Conservation (phyloP, 2,329 filamentous ascomycete species). For the Metarhizium humberi region DNA sequence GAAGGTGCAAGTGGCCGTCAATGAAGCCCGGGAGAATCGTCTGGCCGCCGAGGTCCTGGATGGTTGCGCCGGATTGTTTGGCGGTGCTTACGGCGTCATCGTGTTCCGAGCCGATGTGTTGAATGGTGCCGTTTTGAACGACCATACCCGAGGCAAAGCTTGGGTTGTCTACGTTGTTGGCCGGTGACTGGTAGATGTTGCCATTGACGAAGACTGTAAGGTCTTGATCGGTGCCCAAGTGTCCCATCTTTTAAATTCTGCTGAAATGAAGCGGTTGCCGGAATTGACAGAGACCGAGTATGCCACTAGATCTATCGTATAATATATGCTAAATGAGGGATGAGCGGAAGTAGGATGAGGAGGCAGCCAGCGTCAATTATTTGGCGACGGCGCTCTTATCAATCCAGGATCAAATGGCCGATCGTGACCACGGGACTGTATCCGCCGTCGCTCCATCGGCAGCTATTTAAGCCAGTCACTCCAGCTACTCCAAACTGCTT, state of each 20-base stretch:
- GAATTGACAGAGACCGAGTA: background rate
- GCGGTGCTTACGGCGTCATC: slow-evolving; percentile 16
- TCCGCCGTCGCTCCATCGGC: background rate
- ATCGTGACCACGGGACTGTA: background rate
- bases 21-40: slow-evolving; percentile 46
- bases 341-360: background rate
- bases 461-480: too few relatives aligned
- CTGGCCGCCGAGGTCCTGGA: slow-evolving; percentile 20
- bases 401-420: background rate
- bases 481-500: too few relatives aligned
- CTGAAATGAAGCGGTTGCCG: background rate
- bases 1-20: slow-evolving; percentile 47
- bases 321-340: background rate
- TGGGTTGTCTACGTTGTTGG: background rate
- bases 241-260: slow-evolving; percentile 4
- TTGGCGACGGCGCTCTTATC: background rate
- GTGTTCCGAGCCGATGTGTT: slow-evolving; percentile 21
- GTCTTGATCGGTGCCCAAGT: background rate
- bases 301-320: background rate
- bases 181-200: slow-evolving; percentile 11
- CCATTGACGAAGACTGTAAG: slow-evolving; percentile 12
- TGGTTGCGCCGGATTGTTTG: slow-evolving; percentile 12
- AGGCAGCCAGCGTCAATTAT: background rate
- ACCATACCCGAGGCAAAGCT: slow-evolving; percentile 19
- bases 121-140: slow-evolving; percentile 23